These are phyloP conservation scores for Tylopilus intermedius DNA, from an alignment of 768 basidiomycete species.

Conservation along the genomic window DNA sequence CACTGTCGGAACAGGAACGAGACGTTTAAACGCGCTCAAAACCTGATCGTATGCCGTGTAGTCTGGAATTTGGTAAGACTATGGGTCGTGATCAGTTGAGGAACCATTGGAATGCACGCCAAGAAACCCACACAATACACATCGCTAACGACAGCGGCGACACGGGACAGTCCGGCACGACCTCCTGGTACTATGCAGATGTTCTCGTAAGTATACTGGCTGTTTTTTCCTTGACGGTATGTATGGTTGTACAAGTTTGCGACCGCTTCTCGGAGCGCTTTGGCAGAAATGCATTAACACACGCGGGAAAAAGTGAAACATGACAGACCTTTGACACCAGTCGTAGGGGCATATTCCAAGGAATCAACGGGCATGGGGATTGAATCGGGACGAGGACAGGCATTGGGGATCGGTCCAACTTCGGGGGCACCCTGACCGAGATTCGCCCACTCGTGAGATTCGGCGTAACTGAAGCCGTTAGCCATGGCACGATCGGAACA, in stretches of 20 bases:
- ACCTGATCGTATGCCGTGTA: conserved; percentile 89
- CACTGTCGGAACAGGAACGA: conserved; percentile 89
- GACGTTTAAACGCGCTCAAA: conserved; percentile 77
- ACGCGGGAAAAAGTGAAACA: background rate
- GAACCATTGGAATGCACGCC: background rate
- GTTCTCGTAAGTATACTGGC: conserved; percentile 89
- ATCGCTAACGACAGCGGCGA: conserved; percentile 89
- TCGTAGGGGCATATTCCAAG: conserved; percentile 89
- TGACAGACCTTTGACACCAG: conserved; percentile 72
- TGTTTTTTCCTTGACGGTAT: conserved; percentile 74
- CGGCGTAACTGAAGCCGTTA: conserved; percentile 82
- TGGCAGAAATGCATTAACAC: conserved; percentile 3
- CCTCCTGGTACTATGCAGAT: conserved; percentile 95
- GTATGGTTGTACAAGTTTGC: conserved; percentile 85
- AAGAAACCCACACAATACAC: conserved; percentile 63
- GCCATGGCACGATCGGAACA: conserved; percentile 94
- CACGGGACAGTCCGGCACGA: conserved; percentile 80
- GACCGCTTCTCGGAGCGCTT: conserved; percentile 83
- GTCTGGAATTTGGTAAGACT: conserved; percentile 89
- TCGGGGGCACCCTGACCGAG: conserved; percentile 92
- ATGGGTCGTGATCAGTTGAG: background rate
- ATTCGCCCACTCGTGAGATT: conserved; percentile 79
- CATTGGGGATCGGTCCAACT: conserved; percentile 78
- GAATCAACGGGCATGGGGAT: conserved; percentile 67
- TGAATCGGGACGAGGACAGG: conserved; percentile 57